Evolutionary conservation across 305 asterid species (phyloP).

Genomic region (Solanum chacoense): DNA sequence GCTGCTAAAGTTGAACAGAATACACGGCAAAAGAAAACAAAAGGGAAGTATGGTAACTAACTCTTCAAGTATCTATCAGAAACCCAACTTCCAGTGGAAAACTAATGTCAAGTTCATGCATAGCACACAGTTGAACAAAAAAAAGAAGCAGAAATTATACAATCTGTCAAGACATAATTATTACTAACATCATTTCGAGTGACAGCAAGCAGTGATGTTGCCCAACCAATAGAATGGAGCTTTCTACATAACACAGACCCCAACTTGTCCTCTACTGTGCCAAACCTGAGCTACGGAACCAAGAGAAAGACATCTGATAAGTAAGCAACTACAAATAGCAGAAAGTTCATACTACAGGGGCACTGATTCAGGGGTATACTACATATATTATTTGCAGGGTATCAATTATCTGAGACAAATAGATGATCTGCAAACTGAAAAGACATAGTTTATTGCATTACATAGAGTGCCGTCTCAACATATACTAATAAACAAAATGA

Average conservation of each 20-base stretch:
- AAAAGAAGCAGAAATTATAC: not conserved
- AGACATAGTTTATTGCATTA: not conserved
- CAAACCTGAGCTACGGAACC: conserved; percentile 95
- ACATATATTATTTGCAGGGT: not conserved
- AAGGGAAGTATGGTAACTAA: not conserved
- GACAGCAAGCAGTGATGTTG: conserved; percentile 46
- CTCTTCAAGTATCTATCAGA: not conserved
- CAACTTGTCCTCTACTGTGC: conserved; percentile 71
- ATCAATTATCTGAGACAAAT: not conserved
- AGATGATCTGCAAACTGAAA: not conserved
- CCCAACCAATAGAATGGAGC: conserved; percentile 79
- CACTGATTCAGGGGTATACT: not conserved
- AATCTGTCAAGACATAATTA: not conserved
- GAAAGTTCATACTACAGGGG: not conserved
- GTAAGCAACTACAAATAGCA: conserved; percentile 7
- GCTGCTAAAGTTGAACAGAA: not conserved
- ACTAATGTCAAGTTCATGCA: not conserved
- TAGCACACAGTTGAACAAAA: not conserved
- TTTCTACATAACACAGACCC: conserved; percentile 48
- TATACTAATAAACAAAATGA: not conserved
- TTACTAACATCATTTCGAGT: conserved; percentile 63
- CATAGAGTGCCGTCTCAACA: not conserved
- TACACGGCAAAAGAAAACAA: not conserved
- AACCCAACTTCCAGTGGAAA: not conserved
- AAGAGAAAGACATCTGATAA: conserved; percentile 26